These are phyloP conservation scores for Fusarium guadeloupense DNA, from an alignment of 2,329 filamentous ascomycete species.

Conservation along the genomic window DNA sequence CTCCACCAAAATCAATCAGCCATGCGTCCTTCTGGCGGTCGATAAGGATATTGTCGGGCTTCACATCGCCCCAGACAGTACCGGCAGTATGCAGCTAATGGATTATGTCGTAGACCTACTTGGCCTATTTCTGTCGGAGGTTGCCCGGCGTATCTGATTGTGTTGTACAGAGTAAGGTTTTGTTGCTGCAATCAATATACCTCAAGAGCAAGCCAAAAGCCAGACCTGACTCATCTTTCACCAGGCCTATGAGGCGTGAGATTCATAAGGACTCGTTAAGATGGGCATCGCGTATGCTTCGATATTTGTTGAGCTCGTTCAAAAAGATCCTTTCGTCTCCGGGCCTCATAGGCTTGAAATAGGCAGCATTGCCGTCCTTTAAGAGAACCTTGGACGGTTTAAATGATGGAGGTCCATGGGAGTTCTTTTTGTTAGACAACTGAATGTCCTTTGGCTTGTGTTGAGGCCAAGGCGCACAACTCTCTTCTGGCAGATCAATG, in stretches of 20 bases:
- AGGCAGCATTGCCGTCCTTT: slow-evolving; percentile 4
- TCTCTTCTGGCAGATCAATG: slow-evolving; percentile 3
- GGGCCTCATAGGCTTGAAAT: slow-evolving; percentile 10
- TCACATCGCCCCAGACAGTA: background rate
- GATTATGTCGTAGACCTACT: background rate
- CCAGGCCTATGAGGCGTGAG: background rate
- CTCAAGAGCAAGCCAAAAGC: background rate
- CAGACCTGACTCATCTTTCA: background rate
- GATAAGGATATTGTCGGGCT: background rate
- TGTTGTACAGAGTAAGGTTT: background rate
- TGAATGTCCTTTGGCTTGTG: slow-evolving; percentile 17
- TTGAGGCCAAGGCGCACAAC: slow-evolving; percentile 12
- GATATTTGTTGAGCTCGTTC: slow-evolving; percentile 21
- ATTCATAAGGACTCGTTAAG: background rate
- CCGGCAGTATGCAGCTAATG: background rate
- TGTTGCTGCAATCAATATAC: background rate
- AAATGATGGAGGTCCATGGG: background rate
- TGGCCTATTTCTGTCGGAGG: background rate
- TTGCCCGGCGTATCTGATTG: background rate
- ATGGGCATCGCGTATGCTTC: slow-evolving; percentile 8
- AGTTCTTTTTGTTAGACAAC: background rate
- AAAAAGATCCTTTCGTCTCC: slow-evolving; percentile 1
- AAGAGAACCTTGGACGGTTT: slow-evolving; percentile 8
- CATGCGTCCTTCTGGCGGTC: background rate
- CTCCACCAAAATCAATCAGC: slow-evolving; percentile 6